Base-by-base conservation (phyloP, 2,329 filamentous ascomycete genomes). In the Penicillium verrucosum region DNA sequence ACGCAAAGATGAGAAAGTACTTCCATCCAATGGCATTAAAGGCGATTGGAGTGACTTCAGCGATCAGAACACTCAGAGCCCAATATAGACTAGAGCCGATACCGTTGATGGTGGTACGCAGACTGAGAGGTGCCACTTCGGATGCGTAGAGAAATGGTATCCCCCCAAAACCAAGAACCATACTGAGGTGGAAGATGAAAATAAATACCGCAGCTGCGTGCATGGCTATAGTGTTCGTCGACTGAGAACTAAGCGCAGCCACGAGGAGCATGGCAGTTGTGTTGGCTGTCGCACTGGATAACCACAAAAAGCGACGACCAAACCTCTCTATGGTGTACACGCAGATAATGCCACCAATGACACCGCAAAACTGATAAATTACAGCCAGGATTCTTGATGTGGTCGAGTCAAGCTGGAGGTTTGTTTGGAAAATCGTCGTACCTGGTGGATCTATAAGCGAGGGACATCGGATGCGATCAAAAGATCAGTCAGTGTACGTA, bases 161-260 rank as follows among this genome's bases (percentile, higher is more conserved):
- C 1, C 83, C 83, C 0, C 84, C 75, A 71, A 84, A 85, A 0
- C 82, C 83, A 55, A 85, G 81, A 0, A 81, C 82, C 43, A 84
- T 81, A 70, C 85, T 85, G 62, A 80, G 82, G 70, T 85, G 82
- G 74, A 83, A 86, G 45, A 83, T 68, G 69, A 82, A 86, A 47
- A 86, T 77, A 68, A 84, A 84, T 59, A 82, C 77, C 0, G 80
- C 81, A 0, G 80, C 81, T 21, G 43, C 57, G 18, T 60, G 23
- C 42, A 57, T 58, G 30, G 59, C 59, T 21, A 48, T 46, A 7
- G n/a, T 47, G 45, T 62, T 60, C 7, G 40, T 38, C 5, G 54
- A 30, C 21, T 56, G 60, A 32, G 60, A 63, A 14, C 60, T 56
- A 6, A 61, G 49, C 7, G 32, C 61, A 23, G 61, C 57, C 9